These are phyloP conservation scores for Pseudogymnoascus sp. DNA, from an alignment of 2,329 filamentous ascomycete genomes.

Conservation along the genomic window DNA sequence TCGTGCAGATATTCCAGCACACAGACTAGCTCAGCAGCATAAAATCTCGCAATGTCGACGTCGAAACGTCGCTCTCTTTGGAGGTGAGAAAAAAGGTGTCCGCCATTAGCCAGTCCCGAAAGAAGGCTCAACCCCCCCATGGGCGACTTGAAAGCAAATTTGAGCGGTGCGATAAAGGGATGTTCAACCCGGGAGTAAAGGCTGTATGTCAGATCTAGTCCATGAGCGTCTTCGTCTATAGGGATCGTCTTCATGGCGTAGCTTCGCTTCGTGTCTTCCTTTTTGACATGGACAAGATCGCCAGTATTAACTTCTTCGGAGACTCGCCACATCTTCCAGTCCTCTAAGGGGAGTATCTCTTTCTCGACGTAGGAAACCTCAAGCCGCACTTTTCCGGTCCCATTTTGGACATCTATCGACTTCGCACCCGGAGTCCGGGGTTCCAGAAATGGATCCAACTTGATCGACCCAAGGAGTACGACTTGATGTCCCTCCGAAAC, in stretches of 20 bases:
- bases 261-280: conserved; percentile 89
- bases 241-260: conserved; percentile 95
- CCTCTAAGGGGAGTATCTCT: conserved; percentile 45
- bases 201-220: conserved; percentile 88
- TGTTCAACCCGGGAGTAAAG: conserved; percentile 96
- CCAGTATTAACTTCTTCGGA: background rate
- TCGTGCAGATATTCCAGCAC: conserved; percentile 88
- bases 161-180: conserved; percentile 91
- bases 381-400: conserved; percentile 74
- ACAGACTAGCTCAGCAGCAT: conserved; percentile 86
- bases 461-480: conserved; percentile 82
- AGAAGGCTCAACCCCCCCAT: conserved; percentile 97
- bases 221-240: conserved; percentile 92
- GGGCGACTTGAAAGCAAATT: conserved; percentile 94
- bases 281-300: conserved; percentile 41
- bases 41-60: conserved; percentile 87
- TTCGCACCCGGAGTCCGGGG: conserved; percentile 66
- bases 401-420: conserved; percentile 82
- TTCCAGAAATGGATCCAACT: conserved; percentile 83
- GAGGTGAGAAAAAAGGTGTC: conserved; percentile 88
- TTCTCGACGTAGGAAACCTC: conserved; percentile 92
- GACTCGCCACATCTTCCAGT: conserved; percentile 63
- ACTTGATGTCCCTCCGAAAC: conserved; percentile 81
- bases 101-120: conserved; percentile 88
- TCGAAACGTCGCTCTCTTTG: conserved; percentile 93